A percentile compares a stretch with the other conserved stretches of the same genome.
phyloP scores from a whole-genome alignment of 495 filamentous ascomycete genomes.

The Haplographium delicatum region DNA sequence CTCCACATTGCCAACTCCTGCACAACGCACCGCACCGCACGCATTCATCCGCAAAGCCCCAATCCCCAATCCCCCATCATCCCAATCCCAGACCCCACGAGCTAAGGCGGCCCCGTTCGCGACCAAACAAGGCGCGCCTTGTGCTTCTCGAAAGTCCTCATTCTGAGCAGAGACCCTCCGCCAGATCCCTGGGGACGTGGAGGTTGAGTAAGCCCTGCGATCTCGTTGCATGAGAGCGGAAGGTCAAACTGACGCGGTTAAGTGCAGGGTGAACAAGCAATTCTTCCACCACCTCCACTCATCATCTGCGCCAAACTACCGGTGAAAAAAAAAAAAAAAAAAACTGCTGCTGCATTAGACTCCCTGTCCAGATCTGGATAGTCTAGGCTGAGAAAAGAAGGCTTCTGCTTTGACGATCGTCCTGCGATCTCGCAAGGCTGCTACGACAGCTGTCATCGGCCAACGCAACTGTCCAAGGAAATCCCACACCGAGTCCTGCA shows the following conservation, averaged over 20 bases:
- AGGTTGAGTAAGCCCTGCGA: too few species aligned
- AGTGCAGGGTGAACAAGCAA: not conserved
- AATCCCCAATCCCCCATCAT: too few species aligned
- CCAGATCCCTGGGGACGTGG: too few species aligned
- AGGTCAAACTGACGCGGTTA: not conserved
- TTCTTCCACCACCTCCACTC: not conserved
- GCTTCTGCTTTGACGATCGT: slow-evolving; percentile 21
- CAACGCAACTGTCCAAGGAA: slow-evolving; percentile 31
- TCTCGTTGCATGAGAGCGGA: too few species aligned
- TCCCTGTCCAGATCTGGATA: slow-evolving; percentile 8
- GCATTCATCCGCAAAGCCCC: too few species aligned
- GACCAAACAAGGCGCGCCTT: too few species aligned
- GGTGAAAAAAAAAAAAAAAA: not conserved
- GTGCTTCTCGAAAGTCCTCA: too few species aligned
- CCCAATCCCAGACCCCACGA: too few species aligned
- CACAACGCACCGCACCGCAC: too few species aligned
- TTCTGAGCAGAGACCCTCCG: too few species aligned
- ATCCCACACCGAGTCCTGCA: slow-evolving; percentile 54
- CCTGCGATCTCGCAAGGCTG: slow-evolving; percentile 5
- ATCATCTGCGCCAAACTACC: not conserved
- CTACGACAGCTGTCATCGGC: slow-evolving; percentile 6
- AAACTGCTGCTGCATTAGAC: not conserved
- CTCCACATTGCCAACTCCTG: too few species aligned
- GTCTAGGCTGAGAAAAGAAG: slow-evolving; percentile 12
- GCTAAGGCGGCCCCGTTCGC: too few species aligned